These are phyloP conservation scores for Ascochyta pisi DNA, from an alignment of 2,329 filamentous ascomycete genomes.

Conservation along the genomic window DNA sequence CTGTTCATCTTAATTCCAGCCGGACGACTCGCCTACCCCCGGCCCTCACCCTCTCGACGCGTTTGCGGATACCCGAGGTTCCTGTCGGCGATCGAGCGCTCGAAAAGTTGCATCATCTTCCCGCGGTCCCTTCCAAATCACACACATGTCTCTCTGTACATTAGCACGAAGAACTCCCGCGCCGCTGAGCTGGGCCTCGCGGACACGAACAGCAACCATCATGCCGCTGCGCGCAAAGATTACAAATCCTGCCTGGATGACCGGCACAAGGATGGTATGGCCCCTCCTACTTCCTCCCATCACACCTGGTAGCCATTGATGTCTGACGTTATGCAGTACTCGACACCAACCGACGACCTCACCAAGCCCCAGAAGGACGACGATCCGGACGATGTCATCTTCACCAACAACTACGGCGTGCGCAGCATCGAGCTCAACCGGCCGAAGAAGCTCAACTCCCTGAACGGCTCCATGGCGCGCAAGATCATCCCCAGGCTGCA, in stretches of 20 bases:
- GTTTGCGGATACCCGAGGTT: conserved; percentile 50
- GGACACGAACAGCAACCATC: conserved; percentile 36
- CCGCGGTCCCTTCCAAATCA: conserved; percentile 12
- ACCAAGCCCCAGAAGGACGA: conserved; percentile 69
- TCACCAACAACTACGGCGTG: conserved; percentile 86
- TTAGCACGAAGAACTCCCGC: conserved; percentile 49
- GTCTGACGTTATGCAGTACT: conserved; percentile 40
- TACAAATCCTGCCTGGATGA: conserved; percentile 63
- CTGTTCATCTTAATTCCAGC: not conserved
- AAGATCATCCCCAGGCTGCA: conserved; percentile 90
- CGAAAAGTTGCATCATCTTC: conserved; percentile 40
- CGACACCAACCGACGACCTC: conserved; percentile 43
- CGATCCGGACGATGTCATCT: conserved; percentile 88
- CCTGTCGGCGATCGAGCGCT: conserved; percentile 29
- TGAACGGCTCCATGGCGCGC: conserved; percentile 92
- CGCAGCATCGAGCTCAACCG: conserved; percentile 94
- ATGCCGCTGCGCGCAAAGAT: conserved; percentile 88
- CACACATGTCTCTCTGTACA: conserved; percentile 56
- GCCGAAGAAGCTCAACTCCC: conserved; percentile 87
- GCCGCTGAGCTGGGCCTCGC: conserved; percentile 50
- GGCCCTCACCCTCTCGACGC: conserved; percentile 3
- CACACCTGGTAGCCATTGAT: not conserved
- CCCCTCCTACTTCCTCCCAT: conserved; percentile 3
- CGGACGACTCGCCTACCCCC: conserved; percentile 4
- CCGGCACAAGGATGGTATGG: conserved; percentile 59